These are phyloP conservation scores for Monosporascus sp. DNA, from an alignment of 2,329 filamentous ascomycete genomes.

Conservation along the genomic window DNA sequence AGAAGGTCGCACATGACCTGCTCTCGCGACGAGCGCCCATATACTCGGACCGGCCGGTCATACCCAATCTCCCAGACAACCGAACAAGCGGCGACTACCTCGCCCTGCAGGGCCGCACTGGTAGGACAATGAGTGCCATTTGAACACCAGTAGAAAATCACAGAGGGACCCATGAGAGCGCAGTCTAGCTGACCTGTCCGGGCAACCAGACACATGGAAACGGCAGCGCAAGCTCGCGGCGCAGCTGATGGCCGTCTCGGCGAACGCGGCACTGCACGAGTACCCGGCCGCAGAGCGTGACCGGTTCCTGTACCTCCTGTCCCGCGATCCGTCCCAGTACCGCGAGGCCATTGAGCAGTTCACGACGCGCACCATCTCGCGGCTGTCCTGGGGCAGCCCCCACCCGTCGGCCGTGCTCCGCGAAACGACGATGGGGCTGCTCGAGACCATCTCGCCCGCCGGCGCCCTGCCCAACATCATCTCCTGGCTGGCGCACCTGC, in stretches of 20 bases:
- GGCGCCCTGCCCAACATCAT: slow-evolving; percentile 39
- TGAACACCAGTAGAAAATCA: background rate
- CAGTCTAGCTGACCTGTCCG: too few relatives aligned
- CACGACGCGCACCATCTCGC: slow-evolving; percentile 39
- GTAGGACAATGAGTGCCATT: slow-evolving; percentile 16
- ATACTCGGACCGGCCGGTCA: slow-evolving; percentile 43
- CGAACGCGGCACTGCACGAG: slow-evolving; percentile 31
- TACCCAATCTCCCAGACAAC: slow-evolving; percentile 43
- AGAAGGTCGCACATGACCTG: slow-evolving; percentile 39
- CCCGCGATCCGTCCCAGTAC: slow-evolving; percentile 35
- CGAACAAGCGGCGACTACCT: slow-evolving; percentile 42
- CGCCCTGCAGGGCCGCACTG: slow-evolving; percentile 38
- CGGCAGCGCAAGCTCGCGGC: slow-evolving; percentile 41
- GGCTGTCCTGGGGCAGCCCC: slow-evolving; percentile 40
- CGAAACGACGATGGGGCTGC: slow-evolving; percentile 40
- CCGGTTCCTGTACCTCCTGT: slow-evolving; percentile 38
- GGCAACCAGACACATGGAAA: slow-evolving; percentile 38
- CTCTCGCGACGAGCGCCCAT: slow-evolving; percentile 35
- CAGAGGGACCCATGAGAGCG: too few relatives aligned
- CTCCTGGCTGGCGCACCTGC: slow-evolving; percentile 34
- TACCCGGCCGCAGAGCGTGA: slow-evolving; percentile 41
- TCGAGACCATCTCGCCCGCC: slow-evolving; percentile 40
- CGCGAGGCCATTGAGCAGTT: slow-evolving; percentile 43
- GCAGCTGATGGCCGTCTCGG: slow-evolving; percentile 35
- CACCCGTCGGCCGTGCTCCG: slow-evolving; percentile 35